phyloP scores from a whole-genome alignment of 2,329 filamentous ascomycete genomes.

The Calonectria leucothoes region DNA sequence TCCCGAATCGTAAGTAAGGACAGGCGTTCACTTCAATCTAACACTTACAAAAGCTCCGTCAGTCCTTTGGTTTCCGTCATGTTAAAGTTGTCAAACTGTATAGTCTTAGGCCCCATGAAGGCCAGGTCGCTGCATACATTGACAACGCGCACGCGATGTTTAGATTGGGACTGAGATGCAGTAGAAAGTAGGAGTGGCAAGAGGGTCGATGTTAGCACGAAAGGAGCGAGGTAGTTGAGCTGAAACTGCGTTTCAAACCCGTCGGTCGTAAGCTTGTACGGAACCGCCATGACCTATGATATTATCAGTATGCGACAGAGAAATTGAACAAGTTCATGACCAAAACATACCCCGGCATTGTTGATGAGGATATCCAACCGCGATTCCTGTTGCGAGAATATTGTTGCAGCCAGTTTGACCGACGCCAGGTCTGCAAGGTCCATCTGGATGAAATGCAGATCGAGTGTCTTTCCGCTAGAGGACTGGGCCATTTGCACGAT shows the following conservation, averaged over 20 bases:
- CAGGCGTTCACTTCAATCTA: accelerated
- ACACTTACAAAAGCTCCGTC: conserved; percentile 30
- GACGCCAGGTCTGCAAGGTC: conserved; percentile 36
- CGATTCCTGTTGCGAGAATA: conserved; percentile 30
- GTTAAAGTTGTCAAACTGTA: conserved; percentile 38
- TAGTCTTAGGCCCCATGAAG: conserved; percentile 28
- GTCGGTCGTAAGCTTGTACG: conserved; percentile 34
- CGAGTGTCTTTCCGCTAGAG: conserved; percentile 16
- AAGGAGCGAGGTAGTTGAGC: conserved; percentile 35
- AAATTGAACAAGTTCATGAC: neutral
- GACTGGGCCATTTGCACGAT: conserved; percentile 31
- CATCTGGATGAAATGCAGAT: conserved; percentile 37
- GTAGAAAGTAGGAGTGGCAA: conserved; percentile 30
- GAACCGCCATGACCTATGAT: conserved; percentile 34
- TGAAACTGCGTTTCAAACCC: conserved; percentile 39
- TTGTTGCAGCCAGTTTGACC: conserved; percentile 26
- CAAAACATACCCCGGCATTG: conserved; percentile 19
- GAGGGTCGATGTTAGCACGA: conserved; percentile 31
- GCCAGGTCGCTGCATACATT: conserved; percentile 41
- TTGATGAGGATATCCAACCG: conserved; percentile 26
- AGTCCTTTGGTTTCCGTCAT: conserved; percentile 31
- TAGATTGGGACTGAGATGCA: conserved; percentile 13
- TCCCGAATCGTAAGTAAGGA: neutral
- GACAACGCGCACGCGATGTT: conserved; percentile 35
- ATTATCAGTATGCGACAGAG: neutral